Base-by-base conservation (phyloP, 2,329 filamentous ascomycete genomes). In the Cladorrhinum sp. region DNA sequence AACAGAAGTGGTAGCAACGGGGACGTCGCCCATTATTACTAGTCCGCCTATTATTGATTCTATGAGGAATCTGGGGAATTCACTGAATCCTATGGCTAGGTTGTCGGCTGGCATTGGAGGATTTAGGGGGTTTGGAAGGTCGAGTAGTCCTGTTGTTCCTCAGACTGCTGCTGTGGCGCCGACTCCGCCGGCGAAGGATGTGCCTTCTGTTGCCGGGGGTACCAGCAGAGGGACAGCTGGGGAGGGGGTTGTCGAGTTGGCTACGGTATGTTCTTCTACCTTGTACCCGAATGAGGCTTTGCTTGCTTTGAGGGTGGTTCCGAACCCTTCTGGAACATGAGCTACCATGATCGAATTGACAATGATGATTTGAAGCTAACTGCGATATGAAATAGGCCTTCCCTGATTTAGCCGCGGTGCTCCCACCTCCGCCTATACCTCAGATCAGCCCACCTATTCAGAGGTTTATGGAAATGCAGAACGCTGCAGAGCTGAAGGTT, bases 1-100 rank as follows among this genome's bases (percentile, higher is more conserved):
- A 6, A 65, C 74, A 4, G 57, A 68, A 3, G 50, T 70, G 5
- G 65, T 72, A 41, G 68, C 70, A 20, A 59, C 73, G 7, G 67
- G 76, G 9, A 66, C 68, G 2, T 55, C 71, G 18, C 62, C 71
- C 52, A 68, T 70, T 24, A 65, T 67, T 18, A 57, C 69, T 58
- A 84, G 82, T 62, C 87, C 88, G 2, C 87, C 89, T 27, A 75
- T 87, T 12, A 84, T 96, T 1, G 91, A 96, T 64, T 91, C 91
- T 12, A 88, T 96, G 78, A 86, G 90, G 58, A 93, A 84, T 71
- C 81, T 96, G 62, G 88, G 91, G 38, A 95, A 84, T 72, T 88
- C 88, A 0, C 78, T 96, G 32, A 96, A 96, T 68, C 92, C 92
- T 2, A 87, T 96, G 72, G 91, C 87, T 50, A 85, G 91, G 55